phyloP scores from a whole-genome alignment of 345 rosid species.

The Euphorbia peplus region DNA sequence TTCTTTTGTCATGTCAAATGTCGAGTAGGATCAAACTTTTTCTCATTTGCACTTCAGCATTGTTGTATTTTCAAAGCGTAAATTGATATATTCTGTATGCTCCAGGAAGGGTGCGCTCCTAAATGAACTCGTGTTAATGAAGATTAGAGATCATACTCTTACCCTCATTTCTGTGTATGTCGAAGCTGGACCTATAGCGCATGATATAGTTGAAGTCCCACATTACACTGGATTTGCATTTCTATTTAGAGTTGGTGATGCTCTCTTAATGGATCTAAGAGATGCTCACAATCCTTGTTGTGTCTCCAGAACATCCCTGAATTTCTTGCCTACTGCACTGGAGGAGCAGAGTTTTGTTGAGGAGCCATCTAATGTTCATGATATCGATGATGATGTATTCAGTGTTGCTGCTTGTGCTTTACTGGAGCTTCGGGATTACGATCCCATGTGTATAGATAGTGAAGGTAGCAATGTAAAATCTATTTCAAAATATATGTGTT shows the following conservation, averaged over 20 bases:
- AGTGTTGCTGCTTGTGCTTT: constrained; percentile 96
- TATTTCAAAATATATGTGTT: constrained; percentile 59
- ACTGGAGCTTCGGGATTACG: constrained; percentile 84
- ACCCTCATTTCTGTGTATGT: constrained; percentile 47
- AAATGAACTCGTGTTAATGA: constrained; percentile 74
- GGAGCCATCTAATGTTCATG: constrained; percentile 69
- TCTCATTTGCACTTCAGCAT: constrained; percentile 3
- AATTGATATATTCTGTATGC: constrained; percentile 26
- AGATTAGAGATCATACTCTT: constrained; percentile 50
- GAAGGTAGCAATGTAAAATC: constrained; percentile 49
- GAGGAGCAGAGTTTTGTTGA: constrained; percentile 74
- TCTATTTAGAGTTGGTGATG: constrained; percentile 90
- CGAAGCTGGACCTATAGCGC: constrained; percentile 84
- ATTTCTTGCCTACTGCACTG: constrained; percentile 51
- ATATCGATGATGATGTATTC: constrained; percentile 90
- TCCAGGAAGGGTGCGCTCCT: constrained; percentile 63
- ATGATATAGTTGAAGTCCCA: constrained; percentile 80
- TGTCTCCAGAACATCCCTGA: constrained; percentile 66
- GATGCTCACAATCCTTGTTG: constrained; percentile 70
- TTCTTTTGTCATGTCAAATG: constrained; percentile 22
- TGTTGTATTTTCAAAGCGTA: constrained; percentile 25
- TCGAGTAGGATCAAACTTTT: constrained; percentile 10
- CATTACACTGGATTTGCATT: constrained; percentile 79
- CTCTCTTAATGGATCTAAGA: constrained; percentile 90
- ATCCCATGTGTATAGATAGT: constrained; percentile 94